Evolutionary conservation across 2,329 filamentous ascomycete species (phyloP).

Genomic region (Exophiala phaeomuriformis): DNA sequence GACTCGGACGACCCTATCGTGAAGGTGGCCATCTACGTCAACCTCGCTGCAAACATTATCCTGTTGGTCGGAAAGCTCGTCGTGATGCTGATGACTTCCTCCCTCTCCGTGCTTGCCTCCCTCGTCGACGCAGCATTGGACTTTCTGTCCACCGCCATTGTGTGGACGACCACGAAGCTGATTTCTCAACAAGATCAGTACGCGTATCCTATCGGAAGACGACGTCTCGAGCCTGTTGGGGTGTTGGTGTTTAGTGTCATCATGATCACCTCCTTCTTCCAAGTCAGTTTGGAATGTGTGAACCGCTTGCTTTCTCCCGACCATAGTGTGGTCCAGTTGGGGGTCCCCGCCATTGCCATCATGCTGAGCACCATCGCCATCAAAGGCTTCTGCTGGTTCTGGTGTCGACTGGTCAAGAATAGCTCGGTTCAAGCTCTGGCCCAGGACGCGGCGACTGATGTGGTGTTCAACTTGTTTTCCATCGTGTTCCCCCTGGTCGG

Average conservation of each 20-base stretch:
- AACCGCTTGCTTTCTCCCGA: conserved; percentile 55
- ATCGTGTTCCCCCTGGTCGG: conserved; percentile 80
- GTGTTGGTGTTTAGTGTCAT: conserved; percentile 76
- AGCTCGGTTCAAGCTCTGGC: conserved; percentile 75
- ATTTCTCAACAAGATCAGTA: conserved; percentile 68
- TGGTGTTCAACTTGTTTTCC: conserved; percentile 84
- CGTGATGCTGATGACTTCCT: conserved; percentile 66
- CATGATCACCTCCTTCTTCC: conserved; percentile 78
- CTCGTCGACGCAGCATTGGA: conserved; percentile 73
- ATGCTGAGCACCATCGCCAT: conserved; percentile 76
- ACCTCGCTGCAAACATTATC: conserved; percentile 68
- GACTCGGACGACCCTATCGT: conserved; percentile 70
- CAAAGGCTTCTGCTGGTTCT: conserved; percentile 76
- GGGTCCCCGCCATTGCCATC: conserved; percentile 64
- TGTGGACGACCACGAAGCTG: conserved; percentile 68
- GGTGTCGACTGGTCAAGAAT: conserved; percentile 79
- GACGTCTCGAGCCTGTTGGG: conserved; percentile 69
- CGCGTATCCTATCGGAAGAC: conserved; percentile 68
- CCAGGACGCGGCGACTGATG: conserved; percentile 64
- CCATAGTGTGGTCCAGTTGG: conserved; percentile 64
- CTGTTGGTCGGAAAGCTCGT: conserved; percentile 69
- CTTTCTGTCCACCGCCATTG: conserved; percentile 72
- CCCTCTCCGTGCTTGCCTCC: conserved; percentile 71
- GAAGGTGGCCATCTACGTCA: conserved; percentile 80
- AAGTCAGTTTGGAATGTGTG: conserved; percentile 65